Evolutionary conservation across 345 rosid species (phyloP).

Genomic region (Gossypium herbaceum): DNA sequence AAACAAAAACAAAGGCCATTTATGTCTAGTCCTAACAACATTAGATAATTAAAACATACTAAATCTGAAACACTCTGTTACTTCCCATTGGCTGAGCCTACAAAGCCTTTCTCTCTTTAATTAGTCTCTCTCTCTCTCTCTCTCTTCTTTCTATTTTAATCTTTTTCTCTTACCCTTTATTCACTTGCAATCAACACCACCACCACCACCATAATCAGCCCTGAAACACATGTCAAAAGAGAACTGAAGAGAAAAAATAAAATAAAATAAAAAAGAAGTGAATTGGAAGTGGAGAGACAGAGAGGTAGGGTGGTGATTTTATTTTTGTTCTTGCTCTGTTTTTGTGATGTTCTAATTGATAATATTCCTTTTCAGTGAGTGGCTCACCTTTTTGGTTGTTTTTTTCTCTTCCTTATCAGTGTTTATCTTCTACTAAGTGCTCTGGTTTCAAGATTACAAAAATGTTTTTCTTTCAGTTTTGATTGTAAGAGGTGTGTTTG

Average conservation of each 20-base stretch:
- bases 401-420: background rate
- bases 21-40: background rate
- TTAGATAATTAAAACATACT: background rate
- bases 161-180: background rate
- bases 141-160: background rate
- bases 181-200: background rate
- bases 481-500: background rate
- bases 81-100: constrained; percentile 8
- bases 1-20: constrained; percentile 10
- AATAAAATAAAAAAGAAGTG: background rate
- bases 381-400: background rate
- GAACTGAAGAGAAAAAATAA: background rate
- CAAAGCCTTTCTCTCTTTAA: background rate
- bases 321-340: constrained; percentile 1
- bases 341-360: constrained; percentile 4
- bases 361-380: constrained; percentile 12
- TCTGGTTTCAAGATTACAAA: constrained; percentile 24
- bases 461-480: constrained; percentile 25
- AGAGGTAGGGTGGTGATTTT: constrained; percentile 2
- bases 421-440: constrained; percentile 24
- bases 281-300: background rate
- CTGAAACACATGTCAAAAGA: constrained; percentile 10
- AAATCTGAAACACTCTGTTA: background rate
- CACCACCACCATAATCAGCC: constrained; percentile 9
- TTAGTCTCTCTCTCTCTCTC: no score